Base-by-base conservation (phyloP, 768 basidiomycete genomes). In the Psilocybe subaeruginosa region DNA sequence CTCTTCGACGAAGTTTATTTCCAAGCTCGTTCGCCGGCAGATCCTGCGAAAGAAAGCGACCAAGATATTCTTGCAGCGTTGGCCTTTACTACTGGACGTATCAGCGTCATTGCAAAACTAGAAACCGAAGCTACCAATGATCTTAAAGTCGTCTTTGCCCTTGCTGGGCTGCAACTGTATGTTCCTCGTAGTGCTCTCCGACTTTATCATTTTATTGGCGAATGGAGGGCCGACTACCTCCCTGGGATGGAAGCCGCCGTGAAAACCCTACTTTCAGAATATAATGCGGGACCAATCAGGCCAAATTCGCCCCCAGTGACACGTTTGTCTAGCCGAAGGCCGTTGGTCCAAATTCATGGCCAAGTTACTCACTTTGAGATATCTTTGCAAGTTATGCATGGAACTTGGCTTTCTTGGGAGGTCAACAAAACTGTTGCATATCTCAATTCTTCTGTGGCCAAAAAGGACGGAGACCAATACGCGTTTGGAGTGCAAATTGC, bases 381-480 rank as follows among this genome's bases (percentile, higher is more conserved):
- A 8, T 84, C 85, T 3, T 80, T 95, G 5, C 92, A 93, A 67
- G 87, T 94, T 43, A 92, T 94, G 89, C 91, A 88, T 62, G 92
- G 91, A 17, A 94, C 92, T 1, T 95, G 92, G 92, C 73, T 94
- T 33, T 87, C 90, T 7, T 93, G 88, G 90, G 83, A 87, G 59
- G 74, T 86, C 19, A 77, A 82, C 58, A 76, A 86, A 54, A 80
- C 77, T 0, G 72, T 85, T 7, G 73, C 72, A 1, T 86, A 86
- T 66, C 43, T 82, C 30, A 78, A 81, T 46, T 81, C 79, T 27
- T 72, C 78, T 0, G 71, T 71, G 14, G 57, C 69, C 30, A 69
- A 69, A 16, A 63, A 68, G 33, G 73, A 76, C 8, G 77, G 73
- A 46, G 62, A 70, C 49, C 70, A 68, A 8, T 76, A 79, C 56